These are phyloP conservation scores for Tubosaeta sp. DNA, from an alignment of 768 basidiomycete species.

Conservation along the genomic window DNA sequence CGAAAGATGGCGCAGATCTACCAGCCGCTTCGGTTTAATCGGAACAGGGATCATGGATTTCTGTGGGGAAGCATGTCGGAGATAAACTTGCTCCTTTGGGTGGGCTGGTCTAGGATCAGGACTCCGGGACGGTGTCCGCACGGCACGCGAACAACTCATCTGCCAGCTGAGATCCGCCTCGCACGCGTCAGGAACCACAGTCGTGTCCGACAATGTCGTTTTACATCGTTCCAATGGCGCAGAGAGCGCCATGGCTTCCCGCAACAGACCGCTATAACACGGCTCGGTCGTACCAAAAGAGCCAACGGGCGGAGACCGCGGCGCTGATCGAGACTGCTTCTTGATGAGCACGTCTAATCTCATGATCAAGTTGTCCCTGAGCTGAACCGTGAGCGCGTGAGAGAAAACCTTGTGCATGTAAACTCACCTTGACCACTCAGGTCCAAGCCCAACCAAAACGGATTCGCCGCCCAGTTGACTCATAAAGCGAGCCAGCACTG, in stretches of 20 bases:
- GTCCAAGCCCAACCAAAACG: slow-evolving; percentile 37
- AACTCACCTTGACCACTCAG: slow-evolving; percentile 56
- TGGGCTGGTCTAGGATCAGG: slow-evolving; percentile 41
- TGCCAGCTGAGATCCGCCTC: slow-evolving; percentile 35
- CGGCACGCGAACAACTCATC: slow-evolving; percentile 36
- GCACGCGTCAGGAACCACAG: slow-evolving; percentile 44
- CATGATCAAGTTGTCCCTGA: slow-evolving; percentile 21
- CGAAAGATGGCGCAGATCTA: slow-evolving; percentile 43
- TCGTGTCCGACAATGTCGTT: slow-evolving; percentile 13
- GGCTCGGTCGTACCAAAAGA: slow-evolving; percentile 37
- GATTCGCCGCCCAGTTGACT: slow-evolving; percentile 44
- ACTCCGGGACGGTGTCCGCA: slow-evolving; percentile 55
- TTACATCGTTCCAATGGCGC: slow-evolving; percentile 12
- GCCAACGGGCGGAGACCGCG: background rate
- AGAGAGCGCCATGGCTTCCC: slow-evolving; percentile 25
- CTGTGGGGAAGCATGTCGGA: slow-evolving; percentile 49
- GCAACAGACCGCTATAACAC: slow-evolving; percentile 50
- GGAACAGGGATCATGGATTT: slow-evolving; percentile 42
- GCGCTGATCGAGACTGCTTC: slow-evolving; percentile 20
- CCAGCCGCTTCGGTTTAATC: slow-evolving; percentile 43
- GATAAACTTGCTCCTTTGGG: slow-evolving; percentile 63
- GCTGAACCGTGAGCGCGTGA: background rate
- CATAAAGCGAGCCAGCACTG: slow-evolving; percentile 60
- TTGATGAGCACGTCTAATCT: slow-evolving; percentile 30
- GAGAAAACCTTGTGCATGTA: background rate